Evolutionary conservation across 2,329 filamentous ascomycete species (phyloP), one percentile per base, ranked within the genome.

Genomic region (Westerdykella ornata): DNA sequence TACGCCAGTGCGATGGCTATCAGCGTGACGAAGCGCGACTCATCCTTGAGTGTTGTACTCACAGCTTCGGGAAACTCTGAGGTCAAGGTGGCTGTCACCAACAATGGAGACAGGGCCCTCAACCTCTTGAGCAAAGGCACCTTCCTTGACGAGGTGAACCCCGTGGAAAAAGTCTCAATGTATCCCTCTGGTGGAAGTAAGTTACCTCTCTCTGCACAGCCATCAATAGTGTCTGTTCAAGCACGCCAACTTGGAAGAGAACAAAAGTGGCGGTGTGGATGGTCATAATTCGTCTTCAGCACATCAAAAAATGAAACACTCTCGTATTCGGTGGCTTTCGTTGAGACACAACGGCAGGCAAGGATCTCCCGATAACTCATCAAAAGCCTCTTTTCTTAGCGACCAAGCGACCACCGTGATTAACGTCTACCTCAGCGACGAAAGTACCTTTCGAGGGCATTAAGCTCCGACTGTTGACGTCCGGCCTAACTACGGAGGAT

Each of bases 111-210:
- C 35, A 64, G 62, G 35, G 66, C 66, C 42, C 56, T 78, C 47
- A 75, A 76, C 59, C 54, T 79, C 18, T 63, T 78, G 47, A 77
- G 71, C 65, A 68, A 70, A 33, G 75, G 75, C 26, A 75, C 72
- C 39, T 71, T 79, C 49, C 62, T 79, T 36, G 75, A 77, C 49
- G 66, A 67, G 29, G 39, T 39, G 17, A 56, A 68, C n/a, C 67
- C 73, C 2, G 70, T 77, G 22, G 71, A 78, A 65, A 78, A 77
- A 66, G 69, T 75, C 19, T 60, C 69, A 38, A 62, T 79, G 32
- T 75, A 68, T 57, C 66, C 70, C 35, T 68, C 66, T 35, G 63
- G 72, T 72, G 65, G 56, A 35, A 53, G 59, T 62, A 57, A 43
- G 57, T 59, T 40, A 34, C 29, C 8, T 8, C 26, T 30, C 20